A percentile compares a stretch with the other conserved stretches of the same genome.
These are phyloP conservation scores for Pseudogymnoascus sp. DNA, from an alignment of 2,329 filamentous ascomycete species.

Conservation along the genomic window DNA sequence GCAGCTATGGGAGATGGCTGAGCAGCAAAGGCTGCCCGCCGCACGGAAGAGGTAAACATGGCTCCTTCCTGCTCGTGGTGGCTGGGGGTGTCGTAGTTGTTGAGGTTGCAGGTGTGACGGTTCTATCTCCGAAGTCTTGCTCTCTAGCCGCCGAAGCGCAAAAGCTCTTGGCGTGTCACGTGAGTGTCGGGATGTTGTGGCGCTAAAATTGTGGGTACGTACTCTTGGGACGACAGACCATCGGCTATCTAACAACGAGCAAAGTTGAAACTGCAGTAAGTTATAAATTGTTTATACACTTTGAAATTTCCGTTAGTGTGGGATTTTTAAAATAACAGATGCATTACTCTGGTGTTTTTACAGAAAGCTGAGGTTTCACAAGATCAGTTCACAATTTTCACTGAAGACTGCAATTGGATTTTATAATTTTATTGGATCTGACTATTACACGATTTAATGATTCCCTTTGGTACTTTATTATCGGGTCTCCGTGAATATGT, in stretches of 20 bases:
- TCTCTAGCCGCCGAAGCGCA: slow-evolving; percentile 10
- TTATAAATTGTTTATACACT: background rate
- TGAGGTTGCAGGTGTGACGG: slow-evolving; percentile 9
- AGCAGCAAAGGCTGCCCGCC: slow-evolving; percentile 24
- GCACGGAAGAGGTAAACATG: slow-evolving; percentile 26
- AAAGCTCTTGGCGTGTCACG: slow-evolving; percentile 9
- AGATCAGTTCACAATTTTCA: background rate
- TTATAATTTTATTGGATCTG: slow-evolving; percentile 5
- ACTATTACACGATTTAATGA: slow-evolving; percentile 1
- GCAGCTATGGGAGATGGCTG: slow-evolving; percentile 23
- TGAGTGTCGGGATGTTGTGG: background rate
- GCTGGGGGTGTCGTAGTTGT: background rate
- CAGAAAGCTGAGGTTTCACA: background rate
- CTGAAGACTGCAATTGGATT: background rate
- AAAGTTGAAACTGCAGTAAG: background rate
- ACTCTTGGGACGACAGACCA: background rate
- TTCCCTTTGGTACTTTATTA: background rate
- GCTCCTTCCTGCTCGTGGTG: slow-evolving; percentile 16
- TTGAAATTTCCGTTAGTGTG: background rate
- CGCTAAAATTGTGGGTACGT: background rate
- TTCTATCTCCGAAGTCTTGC: slow-evolving; percentile 11
- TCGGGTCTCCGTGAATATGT: slow-evolving; percentile 1
- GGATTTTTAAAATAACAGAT: background rate
- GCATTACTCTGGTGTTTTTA: background rate
- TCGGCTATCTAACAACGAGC: background rate